Percentiles rank a stretch among this genome's conserved stretches.
phyloP scores from a whole-genome alignment of 2,329 filamentous ascomycete species.

The Scolecobasidium constrictum region DNA sequence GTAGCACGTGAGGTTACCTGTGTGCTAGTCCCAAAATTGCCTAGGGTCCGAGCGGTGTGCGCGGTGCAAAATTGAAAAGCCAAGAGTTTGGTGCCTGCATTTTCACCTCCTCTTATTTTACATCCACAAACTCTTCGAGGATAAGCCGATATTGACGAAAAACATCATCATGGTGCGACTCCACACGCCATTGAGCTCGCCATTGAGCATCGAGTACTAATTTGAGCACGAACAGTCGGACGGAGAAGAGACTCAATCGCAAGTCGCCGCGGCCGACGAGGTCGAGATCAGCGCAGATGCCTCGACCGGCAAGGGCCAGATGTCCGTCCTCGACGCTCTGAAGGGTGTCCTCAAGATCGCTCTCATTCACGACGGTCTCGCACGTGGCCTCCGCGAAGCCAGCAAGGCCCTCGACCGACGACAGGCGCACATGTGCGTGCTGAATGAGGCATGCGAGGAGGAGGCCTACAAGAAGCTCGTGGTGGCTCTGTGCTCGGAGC shows the following conservation, averaged over 20 bases:
- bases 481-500: constrained; percentile 95
- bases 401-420: constrained; percentile 98
- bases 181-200: not conserved
- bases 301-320: constrained; percentile 68
- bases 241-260: constrained; percentile 96
- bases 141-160: constrained; percentile 7
- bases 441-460: constrained; percentile 99
- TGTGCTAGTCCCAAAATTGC: too few species aligned
- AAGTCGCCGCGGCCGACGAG: constrained; percentile 66
- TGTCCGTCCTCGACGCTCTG: constrained; percentile 96
- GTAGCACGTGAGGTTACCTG: too few species aligned
- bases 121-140: constrained; percentile 8
- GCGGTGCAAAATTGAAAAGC: not conserved
- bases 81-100: not conserved
- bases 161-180: constrained; percentile 5
- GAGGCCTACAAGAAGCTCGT: constrained; percentile 99
- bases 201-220: constrained; percentile 3
- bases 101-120: not conserved
- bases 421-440: constrained; percentile 99
- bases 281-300: constrained; percentile 94
- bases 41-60: too few species aligned
- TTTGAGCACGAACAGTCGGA: constrained; percentile 60
- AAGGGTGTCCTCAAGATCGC: constrained; percentile 98
- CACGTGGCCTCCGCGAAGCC: constrained; percentile 94
- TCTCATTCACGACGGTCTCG: constrained; percentile 98